Evolutionary conservation across 805 yeast species (phyloP).

Genomic region (Wickerhamomyces bisporus): DNA sequence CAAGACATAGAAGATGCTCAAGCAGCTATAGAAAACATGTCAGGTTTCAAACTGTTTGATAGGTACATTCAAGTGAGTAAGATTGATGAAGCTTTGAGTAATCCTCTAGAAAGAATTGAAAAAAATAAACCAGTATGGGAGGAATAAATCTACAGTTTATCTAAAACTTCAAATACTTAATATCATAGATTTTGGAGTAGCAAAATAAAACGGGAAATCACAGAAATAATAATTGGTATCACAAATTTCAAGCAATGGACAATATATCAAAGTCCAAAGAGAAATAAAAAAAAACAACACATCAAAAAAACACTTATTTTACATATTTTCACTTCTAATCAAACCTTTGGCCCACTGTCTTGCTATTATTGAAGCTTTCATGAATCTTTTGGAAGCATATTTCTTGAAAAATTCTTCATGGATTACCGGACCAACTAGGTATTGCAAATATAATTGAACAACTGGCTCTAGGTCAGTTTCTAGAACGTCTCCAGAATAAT

Average conservation of each 20-base stretch:
- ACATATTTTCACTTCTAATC: constrained; percentile 6
- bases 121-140: constrained; percentile 14
- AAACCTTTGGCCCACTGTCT: constrained; percentile 76
- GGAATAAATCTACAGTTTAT: constrained; percentile 2
- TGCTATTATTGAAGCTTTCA: constrained; percentile 78
- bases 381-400: constrained; percentile 81
- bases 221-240: too few species aligned
- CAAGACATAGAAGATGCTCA: constrained; percentile 21
- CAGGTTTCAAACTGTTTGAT: constrained; percentile 15
- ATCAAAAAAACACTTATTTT: too few species aligned
- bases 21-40: constrained; percentile 22
- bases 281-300: too few species aligned
- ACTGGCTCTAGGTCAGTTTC: constrained; percentile 69
- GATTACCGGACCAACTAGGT: constrained; percentile 70
- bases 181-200: too few species aligned
- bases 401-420: constrained; percentile 93
- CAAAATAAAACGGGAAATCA: background rate
- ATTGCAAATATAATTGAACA: constrained; percentile 69
- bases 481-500: constrained; percentile 86
- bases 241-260: too few species aligned
- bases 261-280: too few species aligned
- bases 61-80: constrained; percentile 17
- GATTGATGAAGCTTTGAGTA: constrained; percentile 5
- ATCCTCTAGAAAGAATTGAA: constrained; percentile 1
- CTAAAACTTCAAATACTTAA: too few species aligned